These are phyloP conservation scores for Tetracladium marchalianum DNA, from an alignment of 495 filamentous ascomycete genomes.

Conservation along the genomic window DNA sequence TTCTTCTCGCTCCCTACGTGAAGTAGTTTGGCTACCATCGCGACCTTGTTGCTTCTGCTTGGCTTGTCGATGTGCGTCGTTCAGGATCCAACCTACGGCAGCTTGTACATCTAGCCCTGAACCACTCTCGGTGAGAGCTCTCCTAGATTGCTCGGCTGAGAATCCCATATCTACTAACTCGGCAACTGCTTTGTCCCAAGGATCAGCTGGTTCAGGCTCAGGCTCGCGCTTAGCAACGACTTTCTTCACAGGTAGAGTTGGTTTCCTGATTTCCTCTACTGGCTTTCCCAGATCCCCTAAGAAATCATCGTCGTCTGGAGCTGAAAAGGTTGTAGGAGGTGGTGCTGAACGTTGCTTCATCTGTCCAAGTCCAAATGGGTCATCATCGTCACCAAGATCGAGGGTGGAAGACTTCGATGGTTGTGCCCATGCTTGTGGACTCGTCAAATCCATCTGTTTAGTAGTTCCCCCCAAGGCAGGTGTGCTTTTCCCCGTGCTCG, in stretches of 20 bases:
- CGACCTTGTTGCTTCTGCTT: constrained; percentile 37
- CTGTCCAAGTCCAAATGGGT: constrained; percentile 79
- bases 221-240: constrained; percentile 30
- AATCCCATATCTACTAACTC: constrained; percentile 97
- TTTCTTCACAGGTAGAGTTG: constrained; percentile 25
- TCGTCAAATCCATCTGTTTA: constrained; percentile 23
- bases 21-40: constrained; percentile 21
- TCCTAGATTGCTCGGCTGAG: constrained; percentile 63
- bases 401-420: constrained; percentile 16
- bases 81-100: constrained; percentile 82
- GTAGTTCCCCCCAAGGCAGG: constrained; percentile 13
- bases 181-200: constrained; percentile 71
- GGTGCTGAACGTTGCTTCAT: constrained; percentile 35
- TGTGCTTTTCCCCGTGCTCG: constrained; percentile 37
- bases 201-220: constrained; percentile 43
- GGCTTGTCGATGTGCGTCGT: constrained; percentile 73
- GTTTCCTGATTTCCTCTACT: constrained; percentile 60
- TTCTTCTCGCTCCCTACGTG: constrained; percentile 15
- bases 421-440: constrained; percentile 29
- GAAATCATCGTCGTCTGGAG: constrained; percentile 64
- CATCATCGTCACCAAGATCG: constrained; percentile 45
- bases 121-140: constrained; percentile 69
- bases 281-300: constrained; percentile 80
- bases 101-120: constrained; percentile 74
- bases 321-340: constrained; percentile 24